Percentiles rank a stretch among this genome's conserved stretches.
Conservation (phyloP, 2,329 filamentous ascomycete species). For the Nannizzia gypsea region DNA sequence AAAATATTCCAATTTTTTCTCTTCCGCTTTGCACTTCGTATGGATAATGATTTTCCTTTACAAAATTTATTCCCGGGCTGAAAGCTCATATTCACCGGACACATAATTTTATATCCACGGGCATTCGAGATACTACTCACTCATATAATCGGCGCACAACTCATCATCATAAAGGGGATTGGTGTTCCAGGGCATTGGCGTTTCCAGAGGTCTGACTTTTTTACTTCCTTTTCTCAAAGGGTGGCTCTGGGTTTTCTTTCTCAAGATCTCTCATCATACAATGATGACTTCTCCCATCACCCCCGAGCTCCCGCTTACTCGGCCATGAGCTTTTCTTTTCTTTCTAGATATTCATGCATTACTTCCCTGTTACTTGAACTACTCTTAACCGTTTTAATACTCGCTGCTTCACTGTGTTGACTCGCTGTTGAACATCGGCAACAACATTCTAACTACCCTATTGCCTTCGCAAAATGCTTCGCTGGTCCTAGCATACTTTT, state of each 20-base stretch:
- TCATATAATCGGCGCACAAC: neutral
- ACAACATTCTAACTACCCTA: neutral
- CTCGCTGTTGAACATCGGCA: constrained; percentile 5
- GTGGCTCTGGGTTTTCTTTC: neutral
- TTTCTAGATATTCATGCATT: constrained; percentile 7
- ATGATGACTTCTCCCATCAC: neutral
- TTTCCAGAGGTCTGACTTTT: neutral
- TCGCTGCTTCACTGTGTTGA: neutral
- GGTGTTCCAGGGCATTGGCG: neutral
- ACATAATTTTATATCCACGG: neutral
- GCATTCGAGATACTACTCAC: neutral
- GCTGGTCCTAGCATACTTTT: constrained; percentile 1
- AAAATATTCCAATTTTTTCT: neutral
- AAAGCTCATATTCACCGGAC: neutral
- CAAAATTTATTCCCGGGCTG: constrained; percentile 2
- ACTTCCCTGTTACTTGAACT: neutral
- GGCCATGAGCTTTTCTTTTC: neutral
- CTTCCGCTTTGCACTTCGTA: neutral
- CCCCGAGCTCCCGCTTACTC: neutral
- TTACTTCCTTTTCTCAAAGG: neutral
- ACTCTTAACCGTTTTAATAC: neutral
- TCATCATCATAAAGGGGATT: constrained; percentile 1
- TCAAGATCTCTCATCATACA: neutral
- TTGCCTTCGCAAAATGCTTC: constrained; percentile 4
- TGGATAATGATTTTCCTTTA: constrained; percentile 9